Evolutionary conservation across 2,329 filamentous ascomycete genomes (phyloP), one percentile per base, ranked within the genome.

Genomic region (Penicillium sclerotigenum): DNA sequence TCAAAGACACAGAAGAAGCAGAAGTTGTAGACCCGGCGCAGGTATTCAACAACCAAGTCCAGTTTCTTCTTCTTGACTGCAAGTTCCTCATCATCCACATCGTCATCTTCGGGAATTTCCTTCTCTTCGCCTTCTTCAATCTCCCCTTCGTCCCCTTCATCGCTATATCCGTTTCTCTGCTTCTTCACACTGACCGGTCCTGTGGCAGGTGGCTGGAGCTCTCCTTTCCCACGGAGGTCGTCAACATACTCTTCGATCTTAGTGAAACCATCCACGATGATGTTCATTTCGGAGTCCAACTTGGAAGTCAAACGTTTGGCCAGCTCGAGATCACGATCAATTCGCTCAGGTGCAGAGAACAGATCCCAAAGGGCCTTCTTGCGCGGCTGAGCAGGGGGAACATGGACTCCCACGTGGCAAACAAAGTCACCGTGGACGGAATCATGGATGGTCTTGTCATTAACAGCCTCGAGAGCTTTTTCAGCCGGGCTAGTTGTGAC

Each of bases 1-100:
- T 99, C 94, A 65, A 99, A 97, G 5, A 99, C 95, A 73, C 94
- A 99, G 79, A 97, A 99, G 80, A 99, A 97, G 79, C 94, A 99
- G 77, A 99, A 97, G 76, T 94, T 97, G 81, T 95, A 96, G 50
- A 99, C 94, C 16, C 94, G 87, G 50, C 94, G 91, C 57, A 99
- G 82, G 72, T 99, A 99, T 76, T 99, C 94, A 51, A 97, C 94
- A 73, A 96, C 82, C 34, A 99, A 81, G 75, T 99, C 94, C 47
- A 99, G 84, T 69, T 94, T 92, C 80, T 99, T 97, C 83, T 97
- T 97, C 81, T 96, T 94, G 38, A 87, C 83, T 52, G 97, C 74
- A 37, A 97, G 79, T 38, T 97, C 91, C 69, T 96, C 91, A 67
- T 96, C 91, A 65, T 99, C 93, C 33, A 87, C 82, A 59, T 97